Percentiles rank a stretch among this genome's conserved stretches.
phyloP scores from a whole-genome alignment of 2,329 filamentous ascomycete species.

The Diatrype stigma region DNA sequence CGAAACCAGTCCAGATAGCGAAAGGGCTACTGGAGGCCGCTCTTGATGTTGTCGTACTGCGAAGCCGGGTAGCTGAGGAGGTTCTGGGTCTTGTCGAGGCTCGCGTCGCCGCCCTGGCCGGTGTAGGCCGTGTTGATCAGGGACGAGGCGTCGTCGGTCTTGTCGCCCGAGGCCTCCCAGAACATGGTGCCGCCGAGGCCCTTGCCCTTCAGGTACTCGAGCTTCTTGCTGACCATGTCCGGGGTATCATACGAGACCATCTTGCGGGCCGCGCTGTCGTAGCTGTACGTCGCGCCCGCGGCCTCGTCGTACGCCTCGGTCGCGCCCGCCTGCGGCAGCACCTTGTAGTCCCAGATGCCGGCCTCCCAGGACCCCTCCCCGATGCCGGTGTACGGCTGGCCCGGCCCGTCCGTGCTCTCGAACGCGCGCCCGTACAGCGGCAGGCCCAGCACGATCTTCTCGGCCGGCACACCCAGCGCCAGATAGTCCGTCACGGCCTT shows the following conservation, averaged over 20 bases:
- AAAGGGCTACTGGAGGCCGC: constrained; percentile 15
- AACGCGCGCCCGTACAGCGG: constrained; percentile 78
- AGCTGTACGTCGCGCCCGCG: constrained; percentile 65
- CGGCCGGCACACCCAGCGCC: constrained; percentile 53
- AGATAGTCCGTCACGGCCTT: constrained; percentile 64
- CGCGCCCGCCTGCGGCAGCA: constrained; percentile 59
- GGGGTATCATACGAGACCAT: constrained; percentile 72
- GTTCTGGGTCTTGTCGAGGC: constrained; percentile 21
- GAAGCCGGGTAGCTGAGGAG: constrained; percentile 24
- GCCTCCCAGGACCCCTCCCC: constrained; percentile 68
- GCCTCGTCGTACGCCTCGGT: constrained; percentile 52
- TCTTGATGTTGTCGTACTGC: constrained; percentile 26
- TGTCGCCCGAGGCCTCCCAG: constrained; percentile 76
- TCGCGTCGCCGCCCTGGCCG: constrained; percentile 18
- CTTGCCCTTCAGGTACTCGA: constrained; percentile 56
- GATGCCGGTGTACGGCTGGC: constrained; percentile 57
- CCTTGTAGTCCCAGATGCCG: constrained; percentile 80
- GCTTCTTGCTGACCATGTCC: constrained; percentile 57
- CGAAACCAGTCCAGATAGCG: not conserved
- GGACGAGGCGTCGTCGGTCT: constrained; percentile 47
- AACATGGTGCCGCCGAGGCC: constrained; percentile 77
- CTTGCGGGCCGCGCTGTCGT: constrained; percentile 54
- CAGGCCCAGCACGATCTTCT: constrained; percentile 73
- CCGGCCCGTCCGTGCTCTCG: constrained; percentile 58
- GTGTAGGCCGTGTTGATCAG: constrained; percentile 44